phyloP scores from a whole-genome alignment of 2,329 filamentous ascomycete genomes.

The Cladophialophora psammophila region DNA sequence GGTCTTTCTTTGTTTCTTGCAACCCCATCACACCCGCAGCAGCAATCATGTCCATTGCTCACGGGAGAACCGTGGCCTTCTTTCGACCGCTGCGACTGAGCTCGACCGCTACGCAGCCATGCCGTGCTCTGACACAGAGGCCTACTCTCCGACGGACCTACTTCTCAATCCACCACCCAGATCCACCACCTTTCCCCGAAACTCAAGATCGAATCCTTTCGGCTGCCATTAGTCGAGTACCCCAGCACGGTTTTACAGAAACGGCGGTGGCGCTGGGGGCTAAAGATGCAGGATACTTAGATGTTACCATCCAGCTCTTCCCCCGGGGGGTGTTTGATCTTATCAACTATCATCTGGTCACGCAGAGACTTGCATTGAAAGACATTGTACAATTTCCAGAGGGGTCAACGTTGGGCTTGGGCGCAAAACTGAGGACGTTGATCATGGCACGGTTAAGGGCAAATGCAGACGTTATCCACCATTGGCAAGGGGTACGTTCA shows the following conservation, averaged over 20 bases:
- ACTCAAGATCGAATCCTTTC: conserved; percentile 79
- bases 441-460: conserved; percentile 78
- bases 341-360: conserved; percentile 77
- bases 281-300: conserved; percentile 82
- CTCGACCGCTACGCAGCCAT: not conserved
- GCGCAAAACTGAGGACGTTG: conserved; percentile 72
- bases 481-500: conserved; percentile 83
- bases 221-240: conserved; percentile 80
- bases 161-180: conserved; percentile 76
- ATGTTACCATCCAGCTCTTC: conserved; percentile 84
- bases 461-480: conserved; percentile 74
- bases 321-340: conserved; percentile 81
- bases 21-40: not conserved
- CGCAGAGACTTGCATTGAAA: conserved; percentile 67
- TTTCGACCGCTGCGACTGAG: not conserved
- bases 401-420: conserved; percentile 54
- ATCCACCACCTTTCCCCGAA: conserved; percentile 68
- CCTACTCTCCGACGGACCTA: conserved; percentile 53
- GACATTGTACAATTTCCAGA: conserved; percentile 50
- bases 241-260: conserved; percentile 80
- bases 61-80: not conserved
- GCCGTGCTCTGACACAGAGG: not conserved
- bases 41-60: conserved; percentile 9
- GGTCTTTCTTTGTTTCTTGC: not conserved
- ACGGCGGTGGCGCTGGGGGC: conserved; percentile 78